Conservation (phyloP, 768 basidiomycete species). For the Roridomyces roridus region DNA sequence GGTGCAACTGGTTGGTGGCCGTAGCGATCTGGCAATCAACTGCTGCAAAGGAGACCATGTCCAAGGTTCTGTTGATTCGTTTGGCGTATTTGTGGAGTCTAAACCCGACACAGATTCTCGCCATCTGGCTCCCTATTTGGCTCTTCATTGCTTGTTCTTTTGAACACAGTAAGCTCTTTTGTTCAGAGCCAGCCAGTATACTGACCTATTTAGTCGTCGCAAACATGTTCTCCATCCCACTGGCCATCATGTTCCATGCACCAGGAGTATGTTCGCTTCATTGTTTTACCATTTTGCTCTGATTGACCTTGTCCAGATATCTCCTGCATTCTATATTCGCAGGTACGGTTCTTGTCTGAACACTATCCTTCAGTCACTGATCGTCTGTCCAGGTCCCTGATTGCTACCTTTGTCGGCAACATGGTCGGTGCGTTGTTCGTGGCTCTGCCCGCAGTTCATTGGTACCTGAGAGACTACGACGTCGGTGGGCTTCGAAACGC, state of each 20-base stretch:
- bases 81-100: not conserved
- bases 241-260: conserved; percentile 72
- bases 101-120: conserved; percentile 50
- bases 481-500: conserved; percentile 43
- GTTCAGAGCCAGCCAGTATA: not conserved
- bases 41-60: conserved; percentile 69
- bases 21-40: too few relatives aligned
- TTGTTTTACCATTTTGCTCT: not conserved
- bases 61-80: too few relatives aligned
- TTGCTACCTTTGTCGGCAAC: conserved; percentile 72
- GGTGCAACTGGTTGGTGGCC: conserved; percentile 70
- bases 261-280: conserved; percentile 49
- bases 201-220: conserved; percentile 57
- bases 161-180: conserved; percentile 62
- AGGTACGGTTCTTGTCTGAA: conserved; percentile 52
- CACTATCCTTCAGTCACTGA: not conserved
- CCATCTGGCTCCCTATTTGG: conserved; percentile 80
- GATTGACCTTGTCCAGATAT: conserved; percentile 41
- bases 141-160: conserved; percentile 74
- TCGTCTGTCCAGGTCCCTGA: conserved; percentile 53
- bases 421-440: conserved; percentile 69
- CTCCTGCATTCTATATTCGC: conserved; percentile 62
- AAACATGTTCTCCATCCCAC: conserved; percentile 78
- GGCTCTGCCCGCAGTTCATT: conserved; percentile 67
- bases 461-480: conserved; percentile 62